These are phyloP conservation scores for Chenopodium berlandieri DNA, from an alignment of 148 eudicot genomes.

Conservation along the genomic window DNA sequence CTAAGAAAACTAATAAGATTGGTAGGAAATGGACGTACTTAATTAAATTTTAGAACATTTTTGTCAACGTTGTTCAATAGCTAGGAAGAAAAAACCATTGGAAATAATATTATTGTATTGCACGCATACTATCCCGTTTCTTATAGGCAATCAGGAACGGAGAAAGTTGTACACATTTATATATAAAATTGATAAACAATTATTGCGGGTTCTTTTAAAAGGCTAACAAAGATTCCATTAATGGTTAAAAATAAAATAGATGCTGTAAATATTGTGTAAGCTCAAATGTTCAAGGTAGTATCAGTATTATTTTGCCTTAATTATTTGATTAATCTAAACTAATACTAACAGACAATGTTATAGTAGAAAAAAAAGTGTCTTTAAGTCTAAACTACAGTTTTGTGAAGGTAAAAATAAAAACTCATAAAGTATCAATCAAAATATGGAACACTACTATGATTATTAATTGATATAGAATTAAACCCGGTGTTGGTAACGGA, in stretches of 20 bases:
- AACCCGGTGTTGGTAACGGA: slow-evolving; percentile 32
- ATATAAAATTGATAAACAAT: background rate
- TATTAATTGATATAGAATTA: slow-evolving; percentile 30
- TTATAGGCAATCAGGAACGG: too few relatives aligned
- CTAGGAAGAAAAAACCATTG: background rate
- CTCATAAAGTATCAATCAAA: slow-evolving; percentile 33
- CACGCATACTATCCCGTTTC: too few relatives aligned
- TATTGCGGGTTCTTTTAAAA: background rate
- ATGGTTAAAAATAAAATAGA: background rate
- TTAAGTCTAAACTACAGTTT: slow-evolving; percentile 2
- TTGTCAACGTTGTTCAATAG: background rate
- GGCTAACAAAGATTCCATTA: background rate
- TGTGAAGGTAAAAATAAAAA: background rate
- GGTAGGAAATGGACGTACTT: too few relatives aligned
- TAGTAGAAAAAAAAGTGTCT: background rate
- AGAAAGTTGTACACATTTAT: background rate
- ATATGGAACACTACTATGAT: slow-evolving; percentile 34
- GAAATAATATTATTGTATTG: too few relatives aligned
- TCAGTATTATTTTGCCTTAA: background rate
- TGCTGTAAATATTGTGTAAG: background rate
- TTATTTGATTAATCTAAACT: background rate
- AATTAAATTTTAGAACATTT: too few relatives aligned
- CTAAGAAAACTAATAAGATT: background rate
- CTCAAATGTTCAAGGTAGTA: background rate
- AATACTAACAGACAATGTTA: background rate